Evolutionary conservation across 371 early-diverging fungal genomes (phyloP).

Genomic region (Mucor indicus): DNA sequence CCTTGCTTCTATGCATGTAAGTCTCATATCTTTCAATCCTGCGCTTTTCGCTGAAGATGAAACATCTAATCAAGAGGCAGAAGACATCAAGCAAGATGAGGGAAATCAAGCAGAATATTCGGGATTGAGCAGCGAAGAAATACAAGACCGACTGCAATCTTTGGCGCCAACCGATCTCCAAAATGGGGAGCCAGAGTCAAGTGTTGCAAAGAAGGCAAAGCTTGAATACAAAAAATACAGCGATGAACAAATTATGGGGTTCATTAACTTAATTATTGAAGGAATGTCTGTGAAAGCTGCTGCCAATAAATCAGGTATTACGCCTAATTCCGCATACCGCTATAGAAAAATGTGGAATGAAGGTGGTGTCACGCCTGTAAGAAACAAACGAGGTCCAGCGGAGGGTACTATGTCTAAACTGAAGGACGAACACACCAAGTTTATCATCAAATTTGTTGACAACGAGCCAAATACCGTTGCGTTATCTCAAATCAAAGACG

Average conservation of each 20-base stretch:
- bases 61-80: too few relatives aligned
- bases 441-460: constrained; percentile 21
- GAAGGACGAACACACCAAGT: background rate
- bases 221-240: constrained; percentile 1
- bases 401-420: constrained; percentile 2
- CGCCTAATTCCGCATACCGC: constrained; percentile 4
- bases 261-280: constrained; percentile 5
- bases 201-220: too few relatives aligned
- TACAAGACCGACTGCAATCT: too few relatives aligned
- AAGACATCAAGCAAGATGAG: too few relatives aligned
- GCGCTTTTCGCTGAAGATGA: too few relatives aligned
- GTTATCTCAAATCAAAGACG: constrained; percentile 53
- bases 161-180: too few relatives aligned
- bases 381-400: constrained; percentile 6
- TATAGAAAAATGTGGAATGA: constrained; percentile 6
- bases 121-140: too few relatives aligned
- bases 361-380: background rate
- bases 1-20: too few relatives aligned
- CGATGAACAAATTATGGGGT: background rate
- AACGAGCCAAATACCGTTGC: constrained; percentile 96
- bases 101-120: too few relatives aligned
- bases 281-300: constrained; percentile 2
- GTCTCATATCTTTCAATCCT: too few relatives aligned
- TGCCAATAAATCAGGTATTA: constrained; percentile 2
- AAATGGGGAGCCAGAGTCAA: too few relatives aligned